Base-by-base conservation (phyloP, 495 filamentous ascomycete species). In the Tuber magnatum region DNA sequence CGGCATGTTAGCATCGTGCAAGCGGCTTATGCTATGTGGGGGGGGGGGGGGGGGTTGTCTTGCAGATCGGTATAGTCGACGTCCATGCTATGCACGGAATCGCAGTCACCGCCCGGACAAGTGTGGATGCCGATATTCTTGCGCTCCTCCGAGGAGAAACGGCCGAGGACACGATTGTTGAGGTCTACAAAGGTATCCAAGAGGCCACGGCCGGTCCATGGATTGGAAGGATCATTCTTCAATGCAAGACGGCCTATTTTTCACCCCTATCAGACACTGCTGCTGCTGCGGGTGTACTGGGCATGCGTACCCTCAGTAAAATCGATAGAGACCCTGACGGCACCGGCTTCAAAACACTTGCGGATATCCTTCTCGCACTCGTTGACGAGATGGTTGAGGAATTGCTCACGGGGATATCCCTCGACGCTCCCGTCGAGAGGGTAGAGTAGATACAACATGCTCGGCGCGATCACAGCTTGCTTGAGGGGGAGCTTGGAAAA, bases 281-380 rank as follows among this genome's bases (percentile, higher is more conserved):
- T 28, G 75, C 32, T 28, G 18, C 42, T 28, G 41, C 39, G 56
- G 14, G 24, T 24, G 72, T 22, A 1, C 22, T 6, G 22, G 65
- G 32, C 22, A 44, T 56, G 38, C 22, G 22, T 74, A 82, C 84
- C 85, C 79, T 86, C 85, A 14, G 85, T 85, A 61, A 86, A 86
- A 73, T 86, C 85, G 42, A 86, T 84, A 41, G 83, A 83, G 16
- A 86, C 85, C 39, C 85, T 80, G 56, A 81, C 73, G 32, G 84
- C 85, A 18, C 85, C 85, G 7, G 80, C 83, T 68, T 84, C 82
- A 76, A 86, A 86, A 65, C 84, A 86, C 69, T 82, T 81, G 12
- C 85, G 77, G 71, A 86, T 86, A 74, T 86, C 85, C 77, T 84
- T 86, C 73, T 84, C 85, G 61, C 85, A 86, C 73, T 85, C 85